These are phyloP conservation scores for Anethum foeniculum DNA, from an alignment of 140 eudicot species.

Conservation along the genomic window DNA sequence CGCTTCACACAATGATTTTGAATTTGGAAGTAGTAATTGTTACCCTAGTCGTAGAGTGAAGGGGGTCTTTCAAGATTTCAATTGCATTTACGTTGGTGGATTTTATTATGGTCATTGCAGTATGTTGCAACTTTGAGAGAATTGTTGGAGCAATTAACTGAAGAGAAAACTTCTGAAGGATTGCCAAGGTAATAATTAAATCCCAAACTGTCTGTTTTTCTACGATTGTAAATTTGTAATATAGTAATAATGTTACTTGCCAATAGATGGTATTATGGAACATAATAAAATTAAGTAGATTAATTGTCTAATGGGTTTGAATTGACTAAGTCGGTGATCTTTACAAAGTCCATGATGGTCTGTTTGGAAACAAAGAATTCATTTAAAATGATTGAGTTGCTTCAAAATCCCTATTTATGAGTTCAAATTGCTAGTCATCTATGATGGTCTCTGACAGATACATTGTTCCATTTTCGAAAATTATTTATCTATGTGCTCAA, in stretches of 20 bases:
- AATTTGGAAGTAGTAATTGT: neutral
- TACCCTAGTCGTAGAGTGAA: neutral
- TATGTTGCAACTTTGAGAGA: conserved; percentile 81
- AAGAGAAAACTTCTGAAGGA: conserved; percentile 70
- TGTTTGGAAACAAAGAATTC: neutral
- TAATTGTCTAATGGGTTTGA: neutral
- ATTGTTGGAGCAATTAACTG: conserved; percentile 65
- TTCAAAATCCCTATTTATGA: neutral
- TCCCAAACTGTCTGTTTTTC: neutral
- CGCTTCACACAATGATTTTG: neutral
- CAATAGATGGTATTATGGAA: neutral
- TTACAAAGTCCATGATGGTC: neutral
- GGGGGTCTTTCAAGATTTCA: neutral
- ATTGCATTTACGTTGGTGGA: neutral
- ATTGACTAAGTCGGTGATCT: neutral
- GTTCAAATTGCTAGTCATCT: no score
- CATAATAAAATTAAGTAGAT: neutral
- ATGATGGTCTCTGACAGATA: no score
- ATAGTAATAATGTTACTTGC: neutral
- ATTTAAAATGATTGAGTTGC: neutral
- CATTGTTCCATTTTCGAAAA: no score
- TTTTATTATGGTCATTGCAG: conserved; percentile 30
- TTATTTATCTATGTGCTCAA: no score
- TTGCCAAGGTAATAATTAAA: conserved; percentile 44
- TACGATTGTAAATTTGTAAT: neutral